A percentile compares a stretch with the other conserved stretches of the same genome.
These are phyloP conservation scores for Diplodia seriata DNA, from an alignment of 2,329 filamentous ascomycete species.

Conservation along the genomic window DNA sequence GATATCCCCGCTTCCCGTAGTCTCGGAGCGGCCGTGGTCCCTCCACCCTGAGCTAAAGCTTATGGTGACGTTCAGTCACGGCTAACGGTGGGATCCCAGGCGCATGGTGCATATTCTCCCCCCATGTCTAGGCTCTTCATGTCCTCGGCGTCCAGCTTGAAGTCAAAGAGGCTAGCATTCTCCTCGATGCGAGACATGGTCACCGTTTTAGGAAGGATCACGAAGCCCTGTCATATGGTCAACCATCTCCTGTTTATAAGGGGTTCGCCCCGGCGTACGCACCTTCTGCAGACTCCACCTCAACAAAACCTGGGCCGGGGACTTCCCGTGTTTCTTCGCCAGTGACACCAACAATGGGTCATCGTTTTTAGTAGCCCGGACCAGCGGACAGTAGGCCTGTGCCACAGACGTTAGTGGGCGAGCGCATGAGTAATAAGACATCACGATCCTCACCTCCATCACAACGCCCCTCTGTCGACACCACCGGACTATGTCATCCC, in stretches of 20 bases:
- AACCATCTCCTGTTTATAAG: not conserved
- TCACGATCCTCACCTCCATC: constrained; percentile 44
- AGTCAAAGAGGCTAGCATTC: constrained; percentile 66
- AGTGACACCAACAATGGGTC: constrained; percentile 61
- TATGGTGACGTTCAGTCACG: constrained; percentile 38
- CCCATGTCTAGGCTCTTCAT: constrained; percentile 63
- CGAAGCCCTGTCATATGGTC: constrained; percentile 57
- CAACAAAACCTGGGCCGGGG: constrained; percentile 63
- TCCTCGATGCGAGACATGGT: constrained; percentile 66
- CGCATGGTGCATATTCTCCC: constrained; percentile 61
- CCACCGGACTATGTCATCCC: constrained; percentile 83
- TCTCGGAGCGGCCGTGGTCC: not conserved
- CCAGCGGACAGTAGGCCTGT: constrained; percentile 55
- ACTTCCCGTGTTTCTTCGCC: constrained; percentile 64
- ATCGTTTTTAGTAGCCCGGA: constrained; percentile 55
- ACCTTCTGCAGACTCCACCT: constrained; percentile 65
- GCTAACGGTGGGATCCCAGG: constrained; percentile 64
- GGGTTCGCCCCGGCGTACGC: constrained; percentile 14
- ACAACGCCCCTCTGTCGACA: constrained; percentile 62
- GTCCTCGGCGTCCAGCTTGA: constrained; percentile 64
- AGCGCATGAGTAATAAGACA: not conserved
- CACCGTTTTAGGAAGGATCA: constrained; percentile 68
- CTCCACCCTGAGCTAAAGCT: constrained; percentile 2
- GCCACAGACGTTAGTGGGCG: not conserved
- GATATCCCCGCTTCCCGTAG: not conserved